Percentiles rank a stretch among this genome's conserved stretches.
These are phyloP conservation scores for Candida krabiensis DNA, from an alignment of 805 yeast genomes.

Conservation along the genomic window DNA sequence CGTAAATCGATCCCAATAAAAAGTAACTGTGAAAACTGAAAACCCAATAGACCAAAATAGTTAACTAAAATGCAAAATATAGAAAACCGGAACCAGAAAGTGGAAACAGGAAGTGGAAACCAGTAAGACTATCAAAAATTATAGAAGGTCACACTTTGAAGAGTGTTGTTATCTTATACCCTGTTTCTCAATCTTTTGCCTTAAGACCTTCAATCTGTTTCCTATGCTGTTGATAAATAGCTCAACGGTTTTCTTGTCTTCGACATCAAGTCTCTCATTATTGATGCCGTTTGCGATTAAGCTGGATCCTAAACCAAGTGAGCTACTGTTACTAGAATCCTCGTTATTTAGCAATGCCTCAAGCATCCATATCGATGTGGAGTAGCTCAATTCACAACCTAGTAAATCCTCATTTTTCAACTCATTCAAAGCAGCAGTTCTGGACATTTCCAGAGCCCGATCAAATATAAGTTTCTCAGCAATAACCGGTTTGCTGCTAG, in stretches of 20 bases:
- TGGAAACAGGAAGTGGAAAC: not conserved
- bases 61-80: not conserved
- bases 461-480: conserved; percentile 90
- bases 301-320: conserved; percentile 29
- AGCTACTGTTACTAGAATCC: conserved; percentile 8
- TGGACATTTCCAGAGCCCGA: conserved; percentile 88
- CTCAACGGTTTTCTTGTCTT: conserved; percentile 74
- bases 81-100: not conserved
- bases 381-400: conserved; percentile 85
- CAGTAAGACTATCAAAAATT: not conserved
- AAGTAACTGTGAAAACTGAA: not conserved
- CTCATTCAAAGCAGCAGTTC: conserved; percentile 89
- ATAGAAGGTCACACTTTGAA: not conserved
- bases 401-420: conserved; percentile 67
- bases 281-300: conserved; percentile 26
- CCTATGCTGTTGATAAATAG: conserved; percentile 82
- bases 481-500: conserved; percentile 37
- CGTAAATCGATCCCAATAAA: not conserved
- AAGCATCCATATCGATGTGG: conserved; percentile 94
- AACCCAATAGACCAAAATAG: not conserved
- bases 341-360: conserved; percentile 69
- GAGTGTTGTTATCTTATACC: conserved; percentile 7
- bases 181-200: conserved; percentile 50
- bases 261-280: conserved; percentile 56
- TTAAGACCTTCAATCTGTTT: conserved; percentile 69